Percentiles rank a stretch among this genome's conserved stretches.
Evolutionary conservation across 176 grass and related monocot genomes (phyloP).

Genomic region (Elaeis guineensis): DNA sequence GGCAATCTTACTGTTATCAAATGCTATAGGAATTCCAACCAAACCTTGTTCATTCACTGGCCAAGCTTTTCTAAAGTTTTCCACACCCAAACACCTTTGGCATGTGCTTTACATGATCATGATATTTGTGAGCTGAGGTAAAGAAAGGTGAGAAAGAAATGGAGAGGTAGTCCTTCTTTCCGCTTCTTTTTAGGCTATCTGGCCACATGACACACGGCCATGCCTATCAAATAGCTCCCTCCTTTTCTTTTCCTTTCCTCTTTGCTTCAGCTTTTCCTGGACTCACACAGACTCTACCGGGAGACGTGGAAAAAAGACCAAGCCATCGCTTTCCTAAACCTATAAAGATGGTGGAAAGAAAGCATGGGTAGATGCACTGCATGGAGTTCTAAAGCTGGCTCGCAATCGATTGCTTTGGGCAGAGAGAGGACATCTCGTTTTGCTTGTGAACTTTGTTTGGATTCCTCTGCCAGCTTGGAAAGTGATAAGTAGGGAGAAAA

Average conservation of each 20-base stretch:
- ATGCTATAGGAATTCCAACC: no score
- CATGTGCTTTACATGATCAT: no score
- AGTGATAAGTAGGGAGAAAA: background rate
- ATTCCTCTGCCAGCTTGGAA: constrained; percentile 3
- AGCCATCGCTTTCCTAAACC: background rate
- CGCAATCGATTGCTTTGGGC: background rate
- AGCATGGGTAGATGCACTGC: background rate
- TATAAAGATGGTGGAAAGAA: background rate
- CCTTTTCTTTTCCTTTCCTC: background rate
- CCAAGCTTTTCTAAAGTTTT: no score
- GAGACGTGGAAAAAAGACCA: background rate
- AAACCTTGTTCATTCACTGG: no score
- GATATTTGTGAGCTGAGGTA: no score
- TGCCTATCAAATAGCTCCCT: background rate
- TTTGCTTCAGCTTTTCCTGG: background rate
- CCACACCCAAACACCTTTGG: no score
- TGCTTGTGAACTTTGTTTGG: background rate
- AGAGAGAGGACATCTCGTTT: background rate
- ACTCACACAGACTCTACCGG: background rate
- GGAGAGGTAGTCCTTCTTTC: background rate
- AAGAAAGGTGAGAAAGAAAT: background rate
- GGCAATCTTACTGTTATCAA: no score
- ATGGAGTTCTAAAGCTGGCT: background rate
- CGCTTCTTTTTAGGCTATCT: background rate
- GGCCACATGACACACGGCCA: background rate